Evolutionary conservation across 352 stramenopile genomes (phyloP).

Genomic region (Pythium oligandrum): DNA sequence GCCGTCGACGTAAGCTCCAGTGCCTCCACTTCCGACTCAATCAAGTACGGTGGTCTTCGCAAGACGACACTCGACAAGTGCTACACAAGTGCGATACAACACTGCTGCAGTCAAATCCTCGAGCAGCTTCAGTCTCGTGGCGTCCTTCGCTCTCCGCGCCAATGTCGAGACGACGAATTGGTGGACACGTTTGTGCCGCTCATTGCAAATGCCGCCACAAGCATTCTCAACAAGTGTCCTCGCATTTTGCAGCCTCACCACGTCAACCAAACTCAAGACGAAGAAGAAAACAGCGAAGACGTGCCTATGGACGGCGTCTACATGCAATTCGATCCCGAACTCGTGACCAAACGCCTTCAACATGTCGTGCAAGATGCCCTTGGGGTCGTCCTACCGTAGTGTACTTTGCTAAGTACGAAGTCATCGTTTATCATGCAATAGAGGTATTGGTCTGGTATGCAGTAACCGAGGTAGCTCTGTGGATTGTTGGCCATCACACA

Average conservation of each 20-base stretch:
- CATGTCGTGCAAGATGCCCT: no score
- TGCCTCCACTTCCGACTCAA: background rate
- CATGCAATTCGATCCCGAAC: no score
- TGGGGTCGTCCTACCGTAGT: no score
- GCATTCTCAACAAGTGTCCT: constrained; percentile 20
- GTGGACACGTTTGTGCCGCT: constrained; percentile 44
- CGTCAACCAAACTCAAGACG: no score
- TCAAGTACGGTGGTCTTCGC: constrained; percentile 51
- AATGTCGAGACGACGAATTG: constrained; percentile 49
- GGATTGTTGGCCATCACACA: constrained; percentile 11
- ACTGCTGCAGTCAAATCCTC: constrained; percentile 36
- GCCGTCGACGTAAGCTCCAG: constrained; percentile 47
- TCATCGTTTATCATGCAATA: background rate
- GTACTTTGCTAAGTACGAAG: constrained; percentile 10
- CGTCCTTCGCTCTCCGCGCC: constrained; percentile 38
- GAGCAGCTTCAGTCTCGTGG: constrained; percentile 42
- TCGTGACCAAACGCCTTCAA: no score
- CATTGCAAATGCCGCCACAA: constrained; percentile 42
- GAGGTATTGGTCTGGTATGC: background rate
- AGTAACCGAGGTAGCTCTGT: constrained; percentile 1
- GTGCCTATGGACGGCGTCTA: no score
- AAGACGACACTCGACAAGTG: constrained; percentile 50
- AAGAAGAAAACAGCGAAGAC: no score
- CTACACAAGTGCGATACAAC: constrained; percentile 31
- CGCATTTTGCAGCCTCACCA: background rate